Percentiles rank a stretch among this genome's conserved stretches.
phyloP scores from a whole-genome alignment of 148 eudicot genomes.

The Rhododendron vialii region DNA sequence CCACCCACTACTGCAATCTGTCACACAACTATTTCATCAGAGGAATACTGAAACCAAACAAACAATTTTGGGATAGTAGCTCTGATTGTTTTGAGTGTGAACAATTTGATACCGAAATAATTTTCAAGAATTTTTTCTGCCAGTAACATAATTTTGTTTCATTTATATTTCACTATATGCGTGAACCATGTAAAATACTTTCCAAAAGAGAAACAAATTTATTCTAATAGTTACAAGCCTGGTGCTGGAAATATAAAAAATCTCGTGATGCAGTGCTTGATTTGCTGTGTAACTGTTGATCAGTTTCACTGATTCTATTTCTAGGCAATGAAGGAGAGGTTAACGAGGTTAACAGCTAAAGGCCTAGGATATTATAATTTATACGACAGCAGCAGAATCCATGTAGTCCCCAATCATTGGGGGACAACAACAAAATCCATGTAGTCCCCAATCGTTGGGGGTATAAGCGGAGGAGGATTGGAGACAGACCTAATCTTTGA shows the following conservation, averaged over 20 bases:
- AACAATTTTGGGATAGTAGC: background rate
- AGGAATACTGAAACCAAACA: constrained; percentile 1
- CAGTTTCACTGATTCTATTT: background rate
- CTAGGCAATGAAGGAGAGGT: background rate
- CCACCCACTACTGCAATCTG: constrained; percentile 99
- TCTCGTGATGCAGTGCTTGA: background rate
- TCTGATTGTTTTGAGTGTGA: background rate
- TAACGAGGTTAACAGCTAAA: background rate
- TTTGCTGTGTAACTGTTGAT: background rate
- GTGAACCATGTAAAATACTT: background rate
- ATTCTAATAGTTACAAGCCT: background rate
- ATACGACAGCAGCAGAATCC: too few relatives aligned
- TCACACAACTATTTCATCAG: background rate
- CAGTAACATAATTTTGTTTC: background rate
- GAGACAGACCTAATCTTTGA: too few relatives aligned
- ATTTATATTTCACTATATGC: background rate
- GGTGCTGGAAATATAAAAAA: background rate
- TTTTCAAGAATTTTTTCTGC: background rate
- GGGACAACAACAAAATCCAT: too few relatives aligned
- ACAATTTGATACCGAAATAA: background rate
- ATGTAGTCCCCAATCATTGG: too few relatives aligned
- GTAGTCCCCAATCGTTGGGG: too few relatives aligned
- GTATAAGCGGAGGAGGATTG: too few relatives aligned
- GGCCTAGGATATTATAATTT: background rate
- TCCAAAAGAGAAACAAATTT: background rate